Conservation (phyloP, 805 yeast species). For the Schwanniomyces pseudopolymorphus region DNA sequence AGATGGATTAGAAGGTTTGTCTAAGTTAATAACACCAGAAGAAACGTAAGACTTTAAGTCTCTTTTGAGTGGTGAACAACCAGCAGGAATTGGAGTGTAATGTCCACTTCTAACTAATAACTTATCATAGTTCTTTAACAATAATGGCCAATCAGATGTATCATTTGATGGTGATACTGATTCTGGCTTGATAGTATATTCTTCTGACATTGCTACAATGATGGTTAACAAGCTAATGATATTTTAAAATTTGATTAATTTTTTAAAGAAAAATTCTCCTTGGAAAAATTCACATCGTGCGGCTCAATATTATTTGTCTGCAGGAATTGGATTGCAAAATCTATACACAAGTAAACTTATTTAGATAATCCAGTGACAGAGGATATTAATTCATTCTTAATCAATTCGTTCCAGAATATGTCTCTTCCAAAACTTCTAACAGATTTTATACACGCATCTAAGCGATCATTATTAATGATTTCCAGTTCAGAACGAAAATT, state of each 20-base stretch:
- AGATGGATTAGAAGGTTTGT: constrained; percentile 97
- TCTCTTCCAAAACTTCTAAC: constrained; percentile 40
- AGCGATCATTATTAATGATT: constrained; percentile 29
- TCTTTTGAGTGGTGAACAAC: constrained; percentile 92
- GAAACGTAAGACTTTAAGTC: constrained; percentile 86
- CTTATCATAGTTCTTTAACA: constrained; percentile 91
- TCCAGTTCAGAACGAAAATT: constrained; percentile 39
- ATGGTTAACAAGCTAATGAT: background rate
- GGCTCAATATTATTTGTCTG: constrained; percentile 13
- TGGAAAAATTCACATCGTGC: constrained; percentile 22
- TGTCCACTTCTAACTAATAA: constrained; percentile 93
- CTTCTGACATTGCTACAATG: constrained; percentile 52
- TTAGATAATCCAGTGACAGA: constrained; percentile 14
- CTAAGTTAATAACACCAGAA: constrained; percentile 95
- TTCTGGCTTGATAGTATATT: constrained; percentile 86
- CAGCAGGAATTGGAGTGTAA: constrained; percentile 96
- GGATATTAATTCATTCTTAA: constrained; percentile 28
- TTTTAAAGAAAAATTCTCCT: constrained; percentile 4
- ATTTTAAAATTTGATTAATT: constrained; percentile 1
- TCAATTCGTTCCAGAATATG: constrained; percentile 40
- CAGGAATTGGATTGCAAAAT: background rate
- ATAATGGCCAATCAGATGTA: constrained; percentile 93
- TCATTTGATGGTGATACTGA: constrained; percentile 73
- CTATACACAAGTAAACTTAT: background rate
- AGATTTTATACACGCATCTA: constrained; percentile 35